These are phyloP conservation scores for Ogataea nitratoaversa DNA, from an alignment of 805 yeast genomes.

Conservation along the genomic window DNA sequence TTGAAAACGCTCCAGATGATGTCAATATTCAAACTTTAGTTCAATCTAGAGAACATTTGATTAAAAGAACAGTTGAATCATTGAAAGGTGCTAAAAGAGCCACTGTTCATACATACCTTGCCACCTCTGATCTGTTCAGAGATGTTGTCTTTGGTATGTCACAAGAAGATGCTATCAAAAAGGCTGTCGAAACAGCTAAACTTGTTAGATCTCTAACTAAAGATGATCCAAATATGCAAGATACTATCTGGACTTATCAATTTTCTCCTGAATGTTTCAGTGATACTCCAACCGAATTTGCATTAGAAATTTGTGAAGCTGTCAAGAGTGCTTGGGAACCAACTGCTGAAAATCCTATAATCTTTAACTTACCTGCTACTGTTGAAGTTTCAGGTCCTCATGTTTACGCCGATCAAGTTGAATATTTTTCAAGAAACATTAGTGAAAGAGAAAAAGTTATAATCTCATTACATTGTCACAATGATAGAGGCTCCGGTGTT, in stretches of 20 bases:
- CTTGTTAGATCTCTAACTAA: constrained; percentile 65
- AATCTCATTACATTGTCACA: constrained; percentile 77
- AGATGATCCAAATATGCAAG: constrained; percentile 50
- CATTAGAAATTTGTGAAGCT: constrained; percentile 65
- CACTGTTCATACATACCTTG: constrained; percentile 70
- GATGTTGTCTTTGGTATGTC: constrained; percentile 65
- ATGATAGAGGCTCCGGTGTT: constrained; percentile 85
- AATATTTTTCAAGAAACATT: constrained; percentile 60
- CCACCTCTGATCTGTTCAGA: constrained; percentile 71
- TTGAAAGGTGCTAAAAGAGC: constrained; percentile 73
- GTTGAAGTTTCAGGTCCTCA: constrained; percentile 81
- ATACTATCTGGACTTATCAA: constrained; percentile 69
- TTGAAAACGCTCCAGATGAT: constrained; percentile 70
- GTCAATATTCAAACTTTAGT: constrained; percentile 73
- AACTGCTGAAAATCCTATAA: constrained; percentile 57
- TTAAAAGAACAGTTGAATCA: constrained; percentile 67
- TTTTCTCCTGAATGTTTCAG: constrained; percentile 80
- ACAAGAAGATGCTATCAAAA: constrained; percentile 51
- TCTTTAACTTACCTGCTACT: constrained; percentile 81
- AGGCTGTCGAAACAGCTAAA: constrained; percentile 60
- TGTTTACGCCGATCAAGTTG: constrained; percentile 81
- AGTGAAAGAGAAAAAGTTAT: constrained; percentile 66
- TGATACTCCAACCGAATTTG: constrained; percentile 63
- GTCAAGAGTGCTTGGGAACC: constrained; percentile 77
- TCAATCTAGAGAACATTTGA: constrained; percentile 73